These are phyloP conservation scores for Sonneratia caseolaris DNA, from an alignment of 345 rosid genomes.

Conservation along the genomic window DNA sequence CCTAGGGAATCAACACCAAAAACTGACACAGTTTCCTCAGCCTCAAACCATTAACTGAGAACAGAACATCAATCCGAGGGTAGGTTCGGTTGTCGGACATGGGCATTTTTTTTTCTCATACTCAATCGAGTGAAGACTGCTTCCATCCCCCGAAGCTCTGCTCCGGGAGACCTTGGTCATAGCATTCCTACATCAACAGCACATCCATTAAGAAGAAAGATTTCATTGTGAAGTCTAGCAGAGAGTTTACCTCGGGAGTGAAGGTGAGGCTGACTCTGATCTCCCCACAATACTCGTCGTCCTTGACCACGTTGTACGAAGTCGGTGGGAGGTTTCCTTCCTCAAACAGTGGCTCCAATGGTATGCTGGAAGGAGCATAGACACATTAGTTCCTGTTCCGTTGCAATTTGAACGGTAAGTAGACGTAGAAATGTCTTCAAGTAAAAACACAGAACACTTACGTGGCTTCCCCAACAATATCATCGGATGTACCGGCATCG, in stretches of 20 bases:
- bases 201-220: neutral
- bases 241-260: slow-evolving; percentile 45
- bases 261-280: slow-evolving; percentile 55
- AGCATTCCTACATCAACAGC: slow-evolving; percentile 14
- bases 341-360: slow-evolving; percentile 45
- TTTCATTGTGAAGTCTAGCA: neutral
- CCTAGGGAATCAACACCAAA: neutral
- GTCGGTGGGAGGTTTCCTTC: slow-evolving; percentile 47
- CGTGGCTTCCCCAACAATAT: slow-evolving; percentile 61
- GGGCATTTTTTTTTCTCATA: neutral
- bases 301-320: slow-evolving; percentile 66
- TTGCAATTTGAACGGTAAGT: neutral
- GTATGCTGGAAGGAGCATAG: slow-evolving; percentile 33
- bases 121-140: slow-evolving; percentile 23
- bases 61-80: neutral
- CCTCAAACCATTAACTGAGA: neutral
- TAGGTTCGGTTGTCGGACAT: neutral
- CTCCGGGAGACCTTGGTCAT: slow-evolving; percentile 23
- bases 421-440: too few relatives aligned
- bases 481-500: slow-evolving; percentile 42
- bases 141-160: slow-evolving; percentile 64
- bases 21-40: neutral
- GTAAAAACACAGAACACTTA: slow-evolving; percentile 18
- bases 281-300: slow-evolving; percentile 53
- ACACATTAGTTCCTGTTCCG: neutral